These are phyloP conservation scores for Besnoitia besnoiti DNA, from an alignment of 169 alveolate genomes.

Conservation along the genomic window DNA sequence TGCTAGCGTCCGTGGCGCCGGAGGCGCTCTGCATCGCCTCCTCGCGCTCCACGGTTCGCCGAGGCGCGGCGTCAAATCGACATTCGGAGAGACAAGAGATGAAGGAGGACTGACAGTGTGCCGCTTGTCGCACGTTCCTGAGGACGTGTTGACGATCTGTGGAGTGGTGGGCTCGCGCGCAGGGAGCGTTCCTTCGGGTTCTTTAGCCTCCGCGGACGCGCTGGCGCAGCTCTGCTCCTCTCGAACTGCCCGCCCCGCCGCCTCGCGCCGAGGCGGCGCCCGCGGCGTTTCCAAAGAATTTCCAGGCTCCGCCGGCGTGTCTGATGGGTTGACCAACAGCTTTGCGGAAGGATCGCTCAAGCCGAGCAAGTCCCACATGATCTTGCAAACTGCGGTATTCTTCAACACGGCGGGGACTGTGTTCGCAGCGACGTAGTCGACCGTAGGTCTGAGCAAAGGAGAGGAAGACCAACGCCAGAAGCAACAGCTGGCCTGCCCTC, in stretches of 20 bases:
- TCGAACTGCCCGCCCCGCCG: not conserved
- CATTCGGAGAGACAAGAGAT: not conserved
- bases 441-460: not conserved
- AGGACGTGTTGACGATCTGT: not conserved
- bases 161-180: not conserved
- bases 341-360: conserved; percentile 38
- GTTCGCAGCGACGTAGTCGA: not conserved
- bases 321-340: not conserved
- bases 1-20: no score
- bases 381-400: conserved; percentile 27
- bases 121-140: not conserved
- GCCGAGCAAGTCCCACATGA: conserved; percentile 36
- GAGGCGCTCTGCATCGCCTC: not conserved
- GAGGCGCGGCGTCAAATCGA: not conserved
- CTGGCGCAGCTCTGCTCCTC: not conserved
- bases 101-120: not conserved
- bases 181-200: not conserved
- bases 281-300: not conserved
- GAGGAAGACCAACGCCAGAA: not conserved
- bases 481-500: no score
- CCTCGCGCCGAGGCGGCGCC: not conserved
- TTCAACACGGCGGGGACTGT: not conserved
- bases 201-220: not conserved
- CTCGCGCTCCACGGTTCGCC: not conserved
- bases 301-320: not conserved